Evolutionary conservation across 2,329 filamentous ascomycete genomes (phyloP), one percentile per base, ranked within the genome.

Genomic region (Clonostachys chloroleuca): DNA sequence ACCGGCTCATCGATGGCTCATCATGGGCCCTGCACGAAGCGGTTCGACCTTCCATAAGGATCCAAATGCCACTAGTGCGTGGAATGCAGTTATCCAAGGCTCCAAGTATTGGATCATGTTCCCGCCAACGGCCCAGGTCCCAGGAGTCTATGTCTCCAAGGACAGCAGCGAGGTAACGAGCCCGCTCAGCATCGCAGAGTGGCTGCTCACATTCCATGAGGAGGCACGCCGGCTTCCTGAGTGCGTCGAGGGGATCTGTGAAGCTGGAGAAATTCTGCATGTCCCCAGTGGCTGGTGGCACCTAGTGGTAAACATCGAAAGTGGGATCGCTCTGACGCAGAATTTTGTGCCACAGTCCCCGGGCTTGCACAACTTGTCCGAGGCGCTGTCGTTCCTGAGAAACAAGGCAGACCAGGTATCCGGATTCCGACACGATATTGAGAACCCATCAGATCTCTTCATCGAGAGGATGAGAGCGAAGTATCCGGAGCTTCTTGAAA

Each of bases 91-190:
- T 13, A 74, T 97, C 30, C 83, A 86, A 49, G 94, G 92, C 6
- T 82, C 86, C 34, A 97, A 97, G 62, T 97, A 97, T 73, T 97
- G 94, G 92, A 92, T 97, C 64, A 95, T 97, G 90, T 97, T 97
- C 60, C 91, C 90, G 0, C 86, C 88, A 0, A 82, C 82, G 1
- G 80, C 83, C 1, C 76, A 84, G 5, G 91, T 94, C 7, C 92
- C 92, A 0, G 92, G 92, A 5, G 92, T 97, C 36, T 95, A 87
- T 57, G 89, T 96, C 40, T 95, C 89, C 5, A 77, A 84, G 37
- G 94, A 97, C 61, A 87, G 89, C 61, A 92, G 89, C 60, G 92
- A 97, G 67, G 92, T 97, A 44, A 97, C 92, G 0, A 91, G 87
- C 46, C 94, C 92, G 2, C 78, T 97, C 12, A 95, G 89, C 67